These are phyloP conservation scores for Epichloe sibirici DNA, from an alignment of 2,329 filamentous ascomycete genomes.

Conservation along the genomic window DNA sequence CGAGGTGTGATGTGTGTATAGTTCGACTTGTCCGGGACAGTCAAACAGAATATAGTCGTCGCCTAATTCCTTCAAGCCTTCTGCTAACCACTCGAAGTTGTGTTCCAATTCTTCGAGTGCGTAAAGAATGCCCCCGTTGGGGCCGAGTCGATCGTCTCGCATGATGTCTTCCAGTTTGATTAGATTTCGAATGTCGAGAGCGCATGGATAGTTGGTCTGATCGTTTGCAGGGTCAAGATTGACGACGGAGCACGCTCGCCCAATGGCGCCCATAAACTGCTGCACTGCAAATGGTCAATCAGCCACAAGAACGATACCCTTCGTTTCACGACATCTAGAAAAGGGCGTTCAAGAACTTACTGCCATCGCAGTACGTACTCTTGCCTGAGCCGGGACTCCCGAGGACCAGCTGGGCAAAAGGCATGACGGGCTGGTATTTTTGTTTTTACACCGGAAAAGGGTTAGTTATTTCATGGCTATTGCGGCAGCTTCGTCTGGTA, in stretches of 20 bases:
- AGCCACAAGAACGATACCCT: neutral
- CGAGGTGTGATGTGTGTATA: conserved; percentile 91
- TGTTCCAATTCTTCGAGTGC: conserved; percentile 90
- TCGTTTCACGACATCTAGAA: neutral
- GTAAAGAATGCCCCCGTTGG: conserved; percentile 86
- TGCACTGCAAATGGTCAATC: conserved; percentile 49
- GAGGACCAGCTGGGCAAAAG: conserved; percentile 67
- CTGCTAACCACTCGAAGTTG: conserved; percentile 85
- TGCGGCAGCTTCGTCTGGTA: neutral
- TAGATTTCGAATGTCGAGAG: conserved; percentile 79
- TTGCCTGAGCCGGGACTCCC: conserved; percentile 94
- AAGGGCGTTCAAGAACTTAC: conserved; percentile 30
- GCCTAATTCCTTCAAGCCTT: conserved; percentile 64
- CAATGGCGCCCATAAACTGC: conserved; percentile 93
- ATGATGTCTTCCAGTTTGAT: conserved; percentile 92
- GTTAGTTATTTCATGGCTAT: neutral
- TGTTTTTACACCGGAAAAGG: neutral
- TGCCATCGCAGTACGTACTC: conserved; percentile 96
- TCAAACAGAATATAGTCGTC: conserved; percentile 94
- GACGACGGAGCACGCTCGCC: conserved; percentile 84
- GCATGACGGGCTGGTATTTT: conserved; percentile 28
- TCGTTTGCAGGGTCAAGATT: conserved; percentile 98
- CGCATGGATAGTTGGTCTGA: conserved; percentile 74
- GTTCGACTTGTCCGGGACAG: conserved; percentile 91
- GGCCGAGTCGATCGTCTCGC: conserved; percentile 78